Evolutionary conservation across 768 basidiomycete species (phyloP).

Genomic region (Boletus subcaerulescens): DNA sequence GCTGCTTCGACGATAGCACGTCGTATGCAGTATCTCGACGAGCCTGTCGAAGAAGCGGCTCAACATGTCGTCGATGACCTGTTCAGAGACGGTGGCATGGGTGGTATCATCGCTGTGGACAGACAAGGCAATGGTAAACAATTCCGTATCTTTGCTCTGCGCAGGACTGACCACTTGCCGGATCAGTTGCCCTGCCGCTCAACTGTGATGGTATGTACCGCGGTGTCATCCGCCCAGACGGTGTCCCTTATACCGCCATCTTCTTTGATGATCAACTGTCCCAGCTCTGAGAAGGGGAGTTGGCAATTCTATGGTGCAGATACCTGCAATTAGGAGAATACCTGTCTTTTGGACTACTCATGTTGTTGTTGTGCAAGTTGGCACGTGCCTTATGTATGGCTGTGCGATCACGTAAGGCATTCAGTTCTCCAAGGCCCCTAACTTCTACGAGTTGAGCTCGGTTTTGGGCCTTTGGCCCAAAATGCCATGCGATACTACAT

Average conservation of each 20-base stretch:
- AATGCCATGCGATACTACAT: too few relatives aligned
- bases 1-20: slow-evolving; percentile 65
- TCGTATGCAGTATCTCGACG: slow-evolving; percentile 58
- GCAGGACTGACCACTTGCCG: not conserved
- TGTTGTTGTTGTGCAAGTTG: too few relatives aligned
- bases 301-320: not conserved
- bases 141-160: slow-evolving; percentile 5
- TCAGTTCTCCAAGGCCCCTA: too few relatives aligned
- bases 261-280: slow-evolving; percentile 63
- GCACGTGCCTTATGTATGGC: too few relatives aligned
- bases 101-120: slow-evolving; percentile 77
- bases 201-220: slow-evolving; percentile 85
- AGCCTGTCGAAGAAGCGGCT: slow-evolving; percentile 57
- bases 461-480: too few relatives aligned
- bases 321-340: too few relatives aligned
- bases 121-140: slow-evolving; percentile 57
- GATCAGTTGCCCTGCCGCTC: slow-evolving; percentile 64
- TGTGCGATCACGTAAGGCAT: too few relatives aligned
- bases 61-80: slow-evolving; percentile 57
- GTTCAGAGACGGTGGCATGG: slow-evolving; percentile 54
- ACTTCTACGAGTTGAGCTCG: too few relatives aligned
- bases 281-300: slow-evolving; percentile 4
- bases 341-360: too few relatives aligned
- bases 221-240: slow-evolving; percentile 68
- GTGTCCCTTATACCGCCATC: slow-evolving; percentile 70